phyloP scores from a whole-genome alignment of 1,284 basidiomycete species.

The Ganoderma meredithae region DNA sequence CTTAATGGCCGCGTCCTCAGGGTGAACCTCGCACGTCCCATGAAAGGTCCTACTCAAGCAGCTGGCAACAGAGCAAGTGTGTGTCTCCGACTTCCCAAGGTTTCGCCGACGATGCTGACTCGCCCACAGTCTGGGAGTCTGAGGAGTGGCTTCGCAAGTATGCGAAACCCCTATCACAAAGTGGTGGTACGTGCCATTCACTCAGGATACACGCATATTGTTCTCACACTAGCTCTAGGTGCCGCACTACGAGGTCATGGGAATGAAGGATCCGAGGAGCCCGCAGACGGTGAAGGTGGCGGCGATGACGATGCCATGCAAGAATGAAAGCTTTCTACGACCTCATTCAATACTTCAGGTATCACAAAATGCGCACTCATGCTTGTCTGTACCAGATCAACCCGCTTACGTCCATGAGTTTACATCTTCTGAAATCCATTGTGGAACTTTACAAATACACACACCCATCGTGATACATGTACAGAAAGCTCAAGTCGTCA shows the following conservation, averaged over 20 bases:
- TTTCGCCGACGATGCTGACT: constrained; percentile 23
- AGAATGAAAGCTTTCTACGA: constrained; percentile 46
- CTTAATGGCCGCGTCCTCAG: constrained; percentile 76
- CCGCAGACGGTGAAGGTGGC: constrained; percentile 38
- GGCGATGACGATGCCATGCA: constrained; percentile 64
- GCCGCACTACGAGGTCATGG: constrained; percentile 52
- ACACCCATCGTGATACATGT: constrained; percentile 23
- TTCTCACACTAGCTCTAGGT: constrained; percentile 46
- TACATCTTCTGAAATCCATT: not conserved
- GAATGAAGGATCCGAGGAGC: constrained; percentile 36
- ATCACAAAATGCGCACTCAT: not conserved
- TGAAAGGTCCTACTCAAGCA: constrained; percentile 69
- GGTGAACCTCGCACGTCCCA: constrained; percentile 79
- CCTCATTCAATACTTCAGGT: not conserved
- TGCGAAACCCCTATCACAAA: constrained; percentile 74
- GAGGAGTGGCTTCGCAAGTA: constrained; percentile 83
- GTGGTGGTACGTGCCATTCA: constrained; percentile 60
- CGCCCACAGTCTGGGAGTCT: constrained; percentile 79
- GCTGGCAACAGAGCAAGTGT: constrained; percentile 77
- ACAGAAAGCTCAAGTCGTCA: constrained; percentile 16
- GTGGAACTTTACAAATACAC: constrained; percentile 23
- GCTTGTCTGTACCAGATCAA: not conserved
- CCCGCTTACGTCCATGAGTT: not conserved
- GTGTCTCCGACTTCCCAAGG: constrained; percentile 39
- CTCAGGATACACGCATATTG: constrained; percentile 18